A percentile compares a stretch with the other conserved stretches of the same genome.
Conservation (phyloP, 495 filamentous ascomycete species). For the Penicillium chermesinum region DNA sequence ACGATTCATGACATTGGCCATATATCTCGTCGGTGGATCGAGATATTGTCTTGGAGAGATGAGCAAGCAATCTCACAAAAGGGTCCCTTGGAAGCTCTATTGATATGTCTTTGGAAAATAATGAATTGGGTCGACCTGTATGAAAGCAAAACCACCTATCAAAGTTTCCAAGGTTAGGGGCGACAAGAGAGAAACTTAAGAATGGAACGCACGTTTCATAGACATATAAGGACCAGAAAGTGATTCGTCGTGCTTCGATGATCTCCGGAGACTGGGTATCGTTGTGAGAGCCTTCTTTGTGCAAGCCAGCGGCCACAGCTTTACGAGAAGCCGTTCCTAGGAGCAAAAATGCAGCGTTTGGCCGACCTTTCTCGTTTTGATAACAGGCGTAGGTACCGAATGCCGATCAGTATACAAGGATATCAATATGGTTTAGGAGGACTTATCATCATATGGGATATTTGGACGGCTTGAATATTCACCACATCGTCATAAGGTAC, state of each 20-base stretch:
- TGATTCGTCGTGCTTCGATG: constrained; percentile 33
- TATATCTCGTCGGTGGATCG: constrained; percentile 38
- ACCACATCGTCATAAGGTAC: constrained; percentile 36
- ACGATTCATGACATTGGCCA: constrained; percentile 35
- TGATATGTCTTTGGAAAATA: constrained; percentile 32
- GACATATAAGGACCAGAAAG: constrained; percentile 39
- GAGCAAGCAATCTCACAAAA: constrained; percentile 27
- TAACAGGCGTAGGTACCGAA: constrained; percentile 32
- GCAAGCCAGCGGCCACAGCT: constrained; percentile 37
- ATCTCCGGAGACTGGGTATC: constrained; percentile 22
- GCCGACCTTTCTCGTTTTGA: constrained; percentile 40
- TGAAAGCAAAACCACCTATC: constrained; percentile 42
- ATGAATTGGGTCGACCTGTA: constrained; percentile 34
- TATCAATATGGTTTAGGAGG: neutral
- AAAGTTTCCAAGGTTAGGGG: neutral
- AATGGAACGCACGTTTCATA: constrained; percentile 41
- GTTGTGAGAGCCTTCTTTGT: constrained; percentile 34
- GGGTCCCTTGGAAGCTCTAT: constrained; percentile 33
- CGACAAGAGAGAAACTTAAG: neutral
- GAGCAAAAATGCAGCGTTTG: constrained; percentile 39
- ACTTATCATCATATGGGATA: constrained; percentile 44
- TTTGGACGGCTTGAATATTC: constrained; percentile 38
- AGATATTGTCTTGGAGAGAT: constrained; percentile 31
- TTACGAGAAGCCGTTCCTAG: constrained; percentile 37
- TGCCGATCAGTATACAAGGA: neutral